phyloP scores from a whole-genome alignment of 208 protist genomes.

The Leishmania gerbilli region DNA sequence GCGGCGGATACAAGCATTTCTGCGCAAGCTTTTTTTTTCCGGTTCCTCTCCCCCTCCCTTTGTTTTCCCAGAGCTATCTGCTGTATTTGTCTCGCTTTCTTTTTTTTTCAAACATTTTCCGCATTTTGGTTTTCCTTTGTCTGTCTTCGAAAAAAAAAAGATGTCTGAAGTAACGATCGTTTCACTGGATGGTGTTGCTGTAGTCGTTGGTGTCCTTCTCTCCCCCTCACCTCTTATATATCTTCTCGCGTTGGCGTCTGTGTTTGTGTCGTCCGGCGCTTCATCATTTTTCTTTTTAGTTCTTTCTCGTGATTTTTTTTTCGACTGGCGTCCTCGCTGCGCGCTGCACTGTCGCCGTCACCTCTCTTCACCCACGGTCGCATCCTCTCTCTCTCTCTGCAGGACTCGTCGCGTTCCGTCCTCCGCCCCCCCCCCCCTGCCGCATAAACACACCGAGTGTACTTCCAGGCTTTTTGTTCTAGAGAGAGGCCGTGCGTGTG shows the following conservation, averaged over 20 bases:
- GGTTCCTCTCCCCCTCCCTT: not conserved
- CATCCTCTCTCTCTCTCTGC: not conserved
- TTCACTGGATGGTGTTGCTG: not conserved
- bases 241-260: not conserved
- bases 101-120: not conserved
- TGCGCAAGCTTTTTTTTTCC: not conserved
- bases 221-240: not conserved
- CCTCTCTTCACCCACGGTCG: not conserved
- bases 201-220: not conserved
- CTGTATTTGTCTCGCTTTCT: not conserved
- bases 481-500: not conserved
- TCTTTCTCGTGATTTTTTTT: not conserved
- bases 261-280: not conserved
- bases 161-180: not conserved
- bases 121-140: not conserved
- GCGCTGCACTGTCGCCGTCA: not conserved
- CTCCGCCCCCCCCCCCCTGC: not conserved
- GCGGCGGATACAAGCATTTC: not conserved
- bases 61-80: not conserved
- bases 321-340: not conserved
- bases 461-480: not conserved
- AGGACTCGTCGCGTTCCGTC: not conserved
- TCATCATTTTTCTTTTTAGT: not conserved
- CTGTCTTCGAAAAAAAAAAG: not conserved
- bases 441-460: not conserved